Evolutionary conservation across 805 yeast genomes (phyloP), one percentile per base, ranked within the genome.

Genomic region (Cyberlindnera subsufficiens): DNA sequence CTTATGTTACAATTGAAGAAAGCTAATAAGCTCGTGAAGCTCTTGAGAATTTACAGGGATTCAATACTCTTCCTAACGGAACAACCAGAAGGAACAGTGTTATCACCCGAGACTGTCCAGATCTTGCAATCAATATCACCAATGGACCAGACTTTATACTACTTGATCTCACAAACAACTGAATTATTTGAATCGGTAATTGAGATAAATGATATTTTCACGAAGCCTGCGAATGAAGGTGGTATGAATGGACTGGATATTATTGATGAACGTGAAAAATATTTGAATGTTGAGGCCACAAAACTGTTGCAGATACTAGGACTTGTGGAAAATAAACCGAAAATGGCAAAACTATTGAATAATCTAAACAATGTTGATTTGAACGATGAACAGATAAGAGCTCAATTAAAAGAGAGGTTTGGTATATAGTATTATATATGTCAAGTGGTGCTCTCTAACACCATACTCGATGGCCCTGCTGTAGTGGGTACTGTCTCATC

Each of bases 131-230:
- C 65, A 7, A 53, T 74, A 19, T 60, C 69, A 13, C 79, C 80
- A 4, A 47, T 75, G 15, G 69, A 69, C 42, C 79, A 75, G 43
- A 69, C 72, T 6, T 52, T 75, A 11, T 64, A 66, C 50, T 75
- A 71, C 46, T 48, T 75, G 31, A 50, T 73, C 8, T 60, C 63
- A 17, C 77, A 75, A 49, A 70, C 69, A 7, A 63, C 65, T 30
- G 68, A 57, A 25, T 38, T 58, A 10, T 54, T 50, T 32, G 46
- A 39, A 7, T 29, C 51, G 32, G 44, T 47, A 39, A 20, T 43
- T 14, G 25, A 27, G 9, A 37, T 50, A 4, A 41, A 31, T 10
- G 37, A 38, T 5, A 32, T 39, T 3, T 45, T 56, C 14, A 38
- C 43, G 14, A 39, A 40, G 7, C 29, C 43, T 2, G 35, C 40